phyloP scores from a whole-genome alignment of 1,139 yeast genomes.

The Yamadazyma conglobata region DNA sequence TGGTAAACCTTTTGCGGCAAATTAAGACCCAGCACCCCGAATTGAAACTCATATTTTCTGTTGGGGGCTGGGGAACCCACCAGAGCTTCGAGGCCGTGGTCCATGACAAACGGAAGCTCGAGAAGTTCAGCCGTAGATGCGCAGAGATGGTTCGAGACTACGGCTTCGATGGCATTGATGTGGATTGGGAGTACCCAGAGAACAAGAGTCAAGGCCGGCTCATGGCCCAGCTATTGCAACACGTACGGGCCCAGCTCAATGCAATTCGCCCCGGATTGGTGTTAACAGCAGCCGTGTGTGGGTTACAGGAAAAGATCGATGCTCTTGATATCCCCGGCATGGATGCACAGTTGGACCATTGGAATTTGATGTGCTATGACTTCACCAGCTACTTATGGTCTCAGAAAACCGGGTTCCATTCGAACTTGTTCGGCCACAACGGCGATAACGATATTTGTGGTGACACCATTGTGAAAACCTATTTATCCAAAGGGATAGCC shows the following conservation, averaged over 20 bases:
- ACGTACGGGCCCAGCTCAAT: slow-evolving; percentile 42
- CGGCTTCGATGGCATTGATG: slow-evolving; percentile 86
- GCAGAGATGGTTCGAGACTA: slow-evolving; percentile 45
- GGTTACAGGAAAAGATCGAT: slow-evolving; percentile 45
- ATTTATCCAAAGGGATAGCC: slow-evolving; percentile 39
- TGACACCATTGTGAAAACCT: slow-evolving; percentile 47
- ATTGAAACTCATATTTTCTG: slow-evolving; percentile 62
- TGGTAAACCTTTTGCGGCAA: slow-evolving; percentile 52
- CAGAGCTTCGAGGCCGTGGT: slow-evolving; percentile 49
- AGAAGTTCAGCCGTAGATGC: slow-evolving; percentile 49
- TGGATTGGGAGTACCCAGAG: slow-evolving; percentile 92
- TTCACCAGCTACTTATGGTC: slow-evolving; percentile 77
- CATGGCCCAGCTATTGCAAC: slow-evolving; percentile 43
- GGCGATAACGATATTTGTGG: slow-evolving; percentile 47
- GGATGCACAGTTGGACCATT: slow-evolving; percentile 57
- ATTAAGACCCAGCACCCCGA: slow-evolving; percentile 47
- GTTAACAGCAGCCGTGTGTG: slow-evolving; percentile 77
- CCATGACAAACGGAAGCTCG: slow-evolving; percentile 30
- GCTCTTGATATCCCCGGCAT: slow-evolving; percentile 46
- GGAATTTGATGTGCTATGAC: slow-evolving; percentile 93
- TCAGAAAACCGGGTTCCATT: slow-evolving; percentile 55
- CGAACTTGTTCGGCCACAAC: slow-evolving; percentile 54
- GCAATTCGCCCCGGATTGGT: slow-evolving; percentile 22
- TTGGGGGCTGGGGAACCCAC: slow-evolving; percentile 86
- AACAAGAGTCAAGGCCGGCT: slow-evolving; percentile 41